Base-by-base conservation (phyloP, 139 green algal species). In the Auxenochlorella pyrenoidosa region DNA sequence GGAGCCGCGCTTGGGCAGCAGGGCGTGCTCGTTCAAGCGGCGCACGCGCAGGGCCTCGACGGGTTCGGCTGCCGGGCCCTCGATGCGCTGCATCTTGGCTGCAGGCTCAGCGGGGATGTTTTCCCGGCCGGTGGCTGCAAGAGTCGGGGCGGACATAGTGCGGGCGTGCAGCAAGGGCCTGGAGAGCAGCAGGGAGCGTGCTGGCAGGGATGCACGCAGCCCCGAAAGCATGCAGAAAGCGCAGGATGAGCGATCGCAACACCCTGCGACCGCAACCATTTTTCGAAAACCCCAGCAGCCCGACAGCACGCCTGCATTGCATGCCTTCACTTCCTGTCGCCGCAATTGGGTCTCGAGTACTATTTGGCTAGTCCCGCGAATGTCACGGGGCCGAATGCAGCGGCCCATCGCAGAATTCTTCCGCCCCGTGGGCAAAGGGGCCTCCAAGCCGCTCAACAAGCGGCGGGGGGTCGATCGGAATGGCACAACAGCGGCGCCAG, bases 1-100 rank as follows among this genome's bases (percentile, higher is more conserved):
- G 2, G 95, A 98, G 34, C 97, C 97, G 6, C 97, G 93, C 77
- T 89, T 94, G 1, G 97, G 97, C 40, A 99, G 68, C 21, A 82
- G 93, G 1, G 97, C 97, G 44, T 96, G 73, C 54, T 97, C 93
- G 44, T 86, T 93, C 0, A 99, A 88, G 78, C 95, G 96, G 90
- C 98, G 98, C 0, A 99, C 96, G 24, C 91, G 90, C 44, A 99
- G 86, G 75, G 30, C 54, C 73, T 88, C 84, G 1, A 47, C 36
- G 16, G 84, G 72, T 43, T 18, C 34, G 19, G 54, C 26, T 15
- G 40, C 38, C 16, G 78, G 60, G 51, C 40, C 24, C 47, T 87
- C 68, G 0, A 58, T 85, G 41, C 86, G 83, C 22, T 72, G 71
- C 59, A 90, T 36, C 79, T 88, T 90, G 34, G 58, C 30, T 26